These are phyloP conservation scores for Trichoderma afroharzianum DNA, from an alignment of 2,329 filamentous ascomycete species.

Conservation along the genomic window DNA sequence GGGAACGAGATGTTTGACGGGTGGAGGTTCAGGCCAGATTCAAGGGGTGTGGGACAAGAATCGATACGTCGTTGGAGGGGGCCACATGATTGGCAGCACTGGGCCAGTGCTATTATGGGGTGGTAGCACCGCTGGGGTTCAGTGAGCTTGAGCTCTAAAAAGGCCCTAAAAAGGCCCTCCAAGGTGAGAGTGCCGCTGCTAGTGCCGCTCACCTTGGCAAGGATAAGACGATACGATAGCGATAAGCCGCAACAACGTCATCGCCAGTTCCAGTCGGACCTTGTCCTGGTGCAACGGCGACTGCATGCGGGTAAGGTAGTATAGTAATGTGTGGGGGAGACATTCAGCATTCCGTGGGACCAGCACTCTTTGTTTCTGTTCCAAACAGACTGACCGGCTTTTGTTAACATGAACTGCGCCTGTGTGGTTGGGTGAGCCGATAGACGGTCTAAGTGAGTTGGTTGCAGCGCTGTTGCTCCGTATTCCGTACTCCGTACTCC, in stretches of 20 bases:
- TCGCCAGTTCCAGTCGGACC: background rate
- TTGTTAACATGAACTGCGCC: background rate
- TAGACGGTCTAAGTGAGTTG: background rate
- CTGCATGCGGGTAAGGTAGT: background rate
- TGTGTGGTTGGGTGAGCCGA: background rate
- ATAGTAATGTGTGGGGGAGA: slow-evolving; percentile 1
- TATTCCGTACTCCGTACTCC: slow-evolving; percentile 1
- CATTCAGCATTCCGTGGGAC: background rate
- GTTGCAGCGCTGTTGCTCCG: slow-evolving; percentile 1
- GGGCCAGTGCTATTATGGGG: slow-evolving; percentile 21
- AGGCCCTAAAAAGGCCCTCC: background rate
- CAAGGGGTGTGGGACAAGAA: slow-evolving; percentile 22
- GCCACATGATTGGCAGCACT: slow-evolving; percentile 33
- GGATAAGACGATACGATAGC: slow-evolving; percentile 10
- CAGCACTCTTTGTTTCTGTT: background rate
- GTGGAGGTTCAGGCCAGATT: slow-evolving; percentile 23
- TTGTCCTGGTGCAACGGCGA: slow-evolving; percentile 2
- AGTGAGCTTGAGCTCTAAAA: slow-evolving; percentile 10
- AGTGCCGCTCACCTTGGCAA: slow-evolving; percentile 16
- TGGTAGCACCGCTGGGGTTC: slow-evolving; percentile 20
- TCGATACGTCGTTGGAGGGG: slow-evolving; percentile 23
- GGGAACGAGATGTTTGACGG: slow-evolving; percentile 30
- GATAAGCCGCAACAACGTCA: slow-evolving; percentile 14
- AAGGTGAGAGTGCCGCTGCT: slow-evolving; percentile 12
- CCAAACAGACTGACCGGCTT: background rate